These are phyloP conservation scores for Spirogloea muscicola DNA, from an alignment of 139 green algal genomes.

Conservation along the genomic window DNA sequence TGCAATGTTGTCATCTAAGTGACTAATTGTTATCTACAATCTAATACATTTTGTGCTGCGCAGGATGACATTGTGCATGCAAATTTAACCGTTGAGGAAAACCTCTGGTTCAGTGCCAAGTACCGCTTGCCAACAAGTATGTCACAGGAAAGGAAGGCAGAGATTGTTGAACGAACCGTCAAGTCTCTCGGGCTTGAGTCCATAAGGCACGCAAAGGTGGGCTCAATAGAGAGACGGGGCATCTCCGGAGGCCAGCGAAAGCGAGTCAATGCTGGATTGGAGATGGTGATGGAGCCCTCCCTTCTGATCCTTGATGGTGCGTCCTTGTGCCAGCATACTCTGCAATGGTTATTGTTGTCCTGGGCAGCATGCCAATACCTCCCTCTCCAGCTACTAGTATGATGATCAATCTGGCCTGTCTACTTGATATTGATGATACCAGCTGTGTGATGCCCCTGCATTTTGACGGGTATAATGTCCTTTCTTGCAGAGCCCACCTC, in stretches of 20 bases:
- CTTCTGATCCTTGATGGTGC: slow-evolving; percentile 28
- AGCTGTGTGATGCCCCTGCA: too few species aligned
- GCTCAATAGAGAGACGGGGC: not conserved
- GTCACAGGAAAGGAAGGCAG: not conserved
- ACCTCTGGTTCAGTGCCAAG: slow-evolving; percentile 39
- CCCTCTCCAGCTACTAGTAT: too few species aligned
- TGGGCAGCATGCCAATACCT: too few species aligned
- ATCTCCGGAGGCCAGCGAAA: slow-evolving; percentile 8
- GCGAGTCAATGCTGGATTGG: slow-evolving; percentile 31
- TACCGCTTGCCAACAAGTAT: slow-evolving; percentile 12
- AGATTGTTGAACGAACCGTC: not conserved
- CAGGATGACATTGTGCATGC: slow-evolving; percentile 36
- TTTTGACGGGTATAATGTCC: too few species aligned
- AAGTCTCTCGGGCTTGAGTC: slow-evolving; percentile 7
- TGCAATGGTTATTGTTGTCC: too few species aligned
- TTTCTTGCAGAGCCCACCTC: too few species aligned
- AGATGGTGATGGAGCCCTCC: slow-evolving; percentile 31
- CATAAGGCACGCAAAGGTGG: not conserved
- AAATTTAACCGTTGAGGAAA: slow-evolving; percentile 36
- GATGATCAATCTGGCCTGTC: too few species aligned
- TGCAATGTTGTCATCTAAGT: too few species aligned
- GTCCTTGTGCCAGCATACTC: too few species aligned
- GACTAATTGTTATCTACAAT: too few species aligned
- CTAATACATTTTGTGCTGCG: too few species aligned
- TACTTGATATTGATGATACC: too few species aligned